These are phyloP conservation scores for Chenopodium formosanum DNA, from an alignment of 148 eudicot genomes.

Conservation along the genomic window DNA sequence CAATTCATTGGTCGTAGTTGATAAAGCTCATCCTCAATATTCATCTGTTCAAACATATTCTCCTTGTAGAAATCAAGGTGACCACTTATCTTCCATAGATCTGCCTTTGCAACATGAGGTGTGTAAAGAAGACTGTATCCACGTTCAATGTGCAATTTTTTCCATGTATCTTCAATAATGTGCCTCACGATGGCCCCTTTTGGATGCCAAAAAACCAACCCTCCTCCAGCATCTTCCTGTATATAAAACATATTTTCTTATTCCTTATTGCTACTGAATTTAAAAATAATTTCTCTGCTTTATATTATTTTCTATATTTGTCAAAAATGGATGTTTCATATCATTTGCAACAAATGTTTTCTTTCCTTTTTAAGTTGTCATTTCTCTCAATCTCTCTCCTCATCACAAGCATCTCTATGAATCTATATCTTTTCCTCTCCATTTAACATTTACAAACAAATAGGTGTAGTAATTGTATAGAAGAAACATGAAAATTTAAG, in stretches of 20 bases:
- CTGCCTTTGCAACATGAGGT: constrained; percentile 98
- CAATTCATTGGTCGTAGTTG: constrained; percentile 99
- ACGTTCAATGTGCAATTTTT: constrained; percentile 73
- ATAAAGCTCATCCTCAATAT: constrained; percentile 89
- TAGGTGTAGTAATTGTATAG: not conserved
- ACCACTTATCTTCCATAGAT: constrained; percentile 98
- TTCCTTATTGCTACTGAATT: too few species aligned
- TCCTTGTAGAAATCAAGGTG: constrained; percentile 96
- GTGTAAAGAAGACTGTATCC: constrained; percentile 91
- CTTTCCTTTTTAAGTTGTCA: too few species aligned
- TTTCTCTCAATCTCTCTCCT: too few species aligned
- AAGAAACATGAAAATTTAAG: not conserved
- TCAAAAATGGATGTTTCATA: too few species aligned
- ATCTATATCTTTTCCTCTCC: too few species aligned
- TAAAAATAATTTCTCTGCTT: too few species aligned
- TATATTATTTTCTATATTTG: too few species aligned
- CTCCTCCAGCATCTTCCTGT: constrained; percentile 99
- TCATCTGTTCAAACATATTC: constrained; percentile 96
- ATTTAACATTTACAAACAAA: too few species aligned
- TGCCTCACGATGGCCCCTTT: constrained; percentile 93
- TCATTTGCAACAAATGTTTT: too few species aligned
- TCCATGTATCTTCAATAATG: constrained; percentile 93
- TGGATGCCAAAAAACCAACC: constrained; percentile 99
- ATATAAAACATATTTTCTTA: constrained; percentile 9
- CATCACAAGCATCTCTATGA: too few species aligned